A percentile compares a stretch with the other conserved stretches of the same genome.
These are phyloP conservation scores for Akanthomyces uredinophilus DNA, from an alignment of 2,329 filamentous ascomycete genomes.

Conservation along the genomic window DNA sequence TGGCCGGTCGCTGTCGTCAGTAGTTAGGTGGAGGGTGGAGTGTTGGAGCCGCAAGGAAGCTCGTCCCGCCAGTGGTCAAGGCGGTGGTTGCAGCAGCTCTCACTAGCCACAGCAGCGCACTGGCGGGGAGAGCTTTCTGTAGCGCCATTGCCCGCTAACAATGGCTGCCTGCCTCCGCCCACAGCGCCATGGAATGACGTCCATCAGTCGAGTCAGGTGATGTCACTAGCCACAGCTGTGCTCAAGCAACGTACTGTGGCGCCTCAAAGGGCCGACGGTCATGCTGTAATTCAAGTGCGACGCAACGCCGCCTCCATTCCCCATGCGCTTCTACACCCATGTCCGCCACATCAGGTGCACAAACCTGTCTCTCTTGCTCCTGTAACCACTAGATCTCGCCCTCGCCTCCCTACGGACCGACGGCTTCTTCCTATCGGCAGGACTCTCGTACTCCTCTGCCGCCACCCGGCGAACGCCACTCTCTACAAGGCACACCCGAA, in stretches of 20 bases:
- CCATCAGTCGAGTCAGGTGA: conserved; percentile 25
- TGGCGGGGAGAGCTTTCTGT: not conserved
- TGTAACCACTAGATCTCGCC: not conserved
- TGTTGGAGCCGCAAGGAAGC: conserved; percentile 7
- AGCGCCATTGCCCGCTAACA: conserved; percentile 13
- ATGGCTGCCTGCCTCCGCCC: not conserved
- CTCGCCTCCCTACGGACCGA: not conserved
- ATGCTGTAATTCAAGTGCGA: conserved; percentile 7
- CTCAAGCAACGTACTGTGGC: not conserved
- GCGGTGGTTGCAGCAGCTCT: not conserved
- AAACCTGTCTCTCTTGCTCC: not conserved
- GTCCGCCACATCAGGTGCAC: conserved; percentile 9
- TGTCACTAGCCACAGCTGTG: conserved; percentile 25
- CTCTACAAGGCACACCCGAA: not conserved
- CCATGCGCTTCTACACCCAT: conserved; percentile 5
- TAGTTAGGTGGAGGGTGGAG: conserved; percentile 12
- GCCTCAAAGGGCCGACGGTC: not conserved
- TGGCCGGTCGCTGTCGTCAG: conserved; percentile 12
- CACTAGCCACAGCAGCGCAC: conserved; percentile 1
- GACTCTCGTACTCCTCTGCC: not conserved
- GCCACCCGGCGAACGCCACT: not conserved
- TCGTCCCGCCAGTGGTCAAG: conserved; percentile 5
- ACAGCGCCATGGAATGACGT: not conserved
- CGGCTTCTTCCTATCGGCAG: not conserved
- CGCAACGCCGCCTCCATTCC: conserved; percentile 11